Conservation (phyloP, 371 early-diverging fungal genomes). For the Syncephalastrum contaminatum region DNA sequence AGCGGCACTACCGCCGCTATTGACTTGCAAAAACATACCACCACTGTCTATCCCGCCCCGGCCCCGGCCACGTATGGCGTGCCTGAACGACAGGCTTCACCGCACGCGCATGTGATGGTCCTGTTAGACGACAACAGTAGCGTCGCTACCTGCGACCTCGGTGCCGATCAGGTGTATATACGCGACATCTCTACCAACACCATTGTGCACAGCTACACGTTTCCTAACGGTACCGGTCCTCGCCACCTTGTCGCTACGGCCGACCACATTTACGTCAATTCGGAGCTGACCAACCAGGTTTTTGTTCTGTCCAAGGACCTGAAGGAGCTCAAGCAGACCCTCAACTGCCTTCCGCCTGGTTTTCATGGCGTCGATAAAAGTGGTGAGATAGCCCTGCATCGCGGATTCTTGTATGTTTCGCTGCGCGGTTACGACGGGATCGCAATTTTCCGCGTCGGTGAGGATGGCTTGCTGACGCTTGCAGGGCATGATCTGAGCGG, state of each 20-base stretch:
- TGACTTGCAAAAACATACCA: conserved; percentile 9
- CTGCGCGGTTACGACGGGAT: conserved; percentile 41
- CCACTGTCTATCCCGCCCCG: background rate
- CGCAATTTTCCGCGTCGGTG: conserved; percentile 30
- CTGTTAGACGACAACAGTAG: conserved; percentile 11
- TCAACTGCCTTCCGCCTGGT: conserved; percentile 25
- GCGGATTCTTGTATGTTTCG: conserved; percentile 38
- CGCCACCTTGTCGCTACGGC: conserved; percentile 41
- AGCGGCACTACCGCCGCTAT: conserved; percentile 30
- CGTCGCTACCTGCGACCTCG: conserved; percentile 24
- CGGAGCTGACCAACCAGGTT: conserved; percentile 35
- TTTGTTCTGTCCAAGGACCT: conserved; percentile 38
- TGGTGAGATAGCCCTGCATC: conserved; percentile 37
- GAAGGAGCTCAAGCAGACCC: conserved; percentile 21
- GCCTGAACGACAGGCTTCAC: conserved; percentile 40
- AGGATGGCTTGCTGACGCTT: conserved; percentile 29
- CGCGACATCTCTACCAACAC: too few species aligned
- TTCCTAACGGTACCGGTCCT: conserved; percentile 42
- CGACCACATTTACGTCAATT: conserved; percentile 31
- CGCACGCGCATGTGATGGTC: conserved; percentile 43
- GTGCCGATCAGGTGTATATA: conserved; percentile 16
- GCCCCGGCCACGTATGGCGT: conserved; percentile 15
- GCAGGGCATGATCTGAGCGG: conserved; percentile 26
- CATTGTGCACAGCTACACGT: conserved; percentile 27
- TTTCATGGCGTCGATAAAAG: conserved; percentile 22